Conservation (phyloP, 352 stramenopile genomes). For the Peronospora belbahrii region DNA sequence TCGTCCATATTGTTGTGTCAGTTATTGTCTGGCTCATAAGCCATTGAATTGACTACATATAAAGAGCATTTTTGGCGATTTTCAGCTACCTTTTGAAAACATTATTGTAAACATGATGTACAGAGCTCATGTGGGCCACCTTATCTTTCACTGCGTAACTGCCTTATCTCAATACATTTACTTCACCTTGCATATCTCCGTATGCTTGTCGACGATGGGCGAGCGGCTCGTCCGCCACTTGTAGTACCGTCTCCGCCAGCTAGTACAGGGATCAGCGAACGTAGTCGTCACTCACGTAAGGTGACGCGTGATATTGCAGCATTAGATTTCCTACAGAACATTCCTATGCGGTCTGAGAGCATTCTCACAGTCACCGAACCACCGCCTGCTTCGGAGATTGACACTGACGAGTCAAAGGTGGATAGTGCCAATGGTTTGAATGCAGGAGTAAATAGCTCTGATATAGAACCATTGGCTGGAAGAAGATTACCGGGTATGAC, state of each 20-base stretch:
- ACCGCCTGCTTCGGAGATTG: slow-evolving; percentile 3
- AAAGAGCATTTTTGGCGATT: background rate
- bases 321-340: slow-evolving; percentile 84
- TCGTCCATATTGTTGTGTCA: slow-evolving; percentile 23
- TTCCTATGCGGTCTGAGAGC: slow-evolving; percentile 75
- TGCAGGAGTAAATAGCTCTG: slow-evolving; percentile 3
- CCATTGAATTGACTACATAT: background rate
- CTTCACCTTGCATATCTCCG: background rate
- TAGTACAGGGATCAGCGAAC: slow-evolving; percentile 40
- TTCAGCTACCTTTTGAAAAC: no score
- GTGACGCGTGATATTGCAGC: slow-evolving; percentile 82
- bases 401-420: background rate
- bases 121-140: no score
- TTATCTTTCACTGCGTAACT: no score
- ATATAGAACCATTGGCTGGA: slow-evolving; percentile 51
- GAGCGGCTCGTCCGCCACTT: slow-evolving; percentile 8
- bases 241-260: slow-evolving; percentile 22
- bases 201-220: slow-evolving; percentile 8
- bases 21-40: slow-evolving; percentile 5
- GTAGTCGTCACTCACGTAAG: slow-evolving; percentile 54
- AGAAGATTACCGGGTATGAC: slow-evolving; percentile 60
- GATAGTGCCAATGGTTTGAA: background rate
- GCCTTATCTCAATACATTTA: background rate
- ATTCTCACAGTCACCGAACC: background rate
- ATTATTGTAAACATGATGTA: no score